Evolutionary conservation across 176 grass and related monocot species (phyloP).

Genomic region (Musa troglodytarum): DNA sequence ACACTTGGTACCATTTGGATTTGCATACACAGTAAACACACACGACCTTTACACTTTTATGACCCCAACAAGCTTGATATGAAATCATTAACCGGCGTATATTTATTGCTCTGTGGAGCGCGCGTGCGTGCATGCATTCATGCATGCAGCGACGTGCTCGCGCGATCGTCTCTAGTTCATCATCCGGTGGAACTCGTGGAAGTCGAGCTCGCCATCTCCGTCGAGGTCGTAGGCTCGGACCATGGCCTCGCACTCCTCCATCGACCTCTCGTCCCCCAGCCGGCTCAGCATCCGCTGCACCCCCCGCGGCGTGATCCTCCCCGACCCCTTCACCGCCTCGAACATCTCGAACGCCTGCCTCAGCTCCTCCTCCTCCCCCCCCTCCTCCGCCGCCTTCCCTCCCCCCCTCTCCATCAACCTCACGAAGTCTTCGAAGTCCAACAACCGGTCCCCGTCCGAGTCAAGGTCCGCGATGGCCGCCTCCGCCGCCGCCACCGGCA

Average conservation of each 20-base stretch:
- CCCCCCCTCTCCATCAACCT: constrained; percentile 49
- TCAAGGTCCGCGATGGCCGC: constrained; percentile 25
- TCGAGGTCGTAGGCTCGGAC: constrained; percentile 78
- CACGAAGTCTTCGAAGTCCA: constrained; percentile 80
- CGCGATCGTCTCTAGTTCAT: constrained; percentile 44
- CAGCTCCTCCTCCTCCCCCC: constrained; percentile 62
- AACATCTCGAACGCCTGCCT: constrained; percentile 81
- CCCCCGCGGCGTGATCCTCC: constrained; percentile 69
- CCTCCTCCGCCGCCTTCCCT: constrained; percentile 9
- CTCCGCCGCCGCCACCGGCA: constrained; percentile 26
- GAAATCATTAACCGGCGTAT: too few species aligned
- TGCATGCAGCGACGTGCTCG: neutral
- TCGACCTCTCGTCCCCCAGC: constrained; percentile 67
- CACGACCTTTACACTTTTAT: too few species aligned
- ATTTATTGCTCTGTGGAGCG: too few species aligned
- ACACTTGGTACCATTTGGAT: too few species aligned
- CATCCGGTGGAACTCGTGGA: constrained; percentile 86
- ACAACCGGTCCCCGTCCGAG: constrained; percentile 13
- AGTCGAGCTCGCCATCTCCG: constrained; percentile 81
- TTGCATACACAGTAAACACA: too few species aligned
- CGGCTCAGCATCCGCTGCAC: constrained; percentile 65
- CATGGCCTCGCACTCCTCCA: constrained; percentile 75
- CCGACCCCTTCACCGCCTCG: constrained; percentile 58
- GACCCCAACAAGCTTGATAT: too few species aligned
- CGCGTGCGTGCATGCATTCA: neutral